Conservation (phyloP, 1,284 basidiomycete genomes). For the Marasmius fiardii region DNA sequence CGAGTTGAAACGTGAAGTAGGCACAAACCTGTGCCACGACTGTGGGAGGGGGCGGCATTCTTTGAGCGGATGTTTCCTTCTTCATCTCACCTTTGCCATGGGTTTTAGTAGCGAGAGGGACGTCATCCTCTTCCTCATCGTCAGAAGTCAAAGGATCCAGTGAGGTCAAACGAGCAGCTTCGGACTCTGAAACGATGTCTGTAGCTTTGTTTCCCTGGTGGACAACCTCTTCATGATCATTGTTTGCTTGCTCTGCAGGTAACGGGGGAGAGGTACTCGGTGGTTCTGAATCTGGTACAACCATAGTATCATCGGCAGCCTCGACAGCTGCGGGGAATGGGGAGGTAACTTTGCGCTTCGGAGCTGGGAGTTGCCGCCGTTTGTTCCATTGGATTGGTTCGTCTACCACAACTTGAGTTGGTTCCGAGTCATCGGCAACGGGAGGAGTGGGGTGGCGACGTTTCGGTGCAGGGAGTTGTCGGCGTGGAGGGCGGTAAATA, state of each 20-base stretch:
- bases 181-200: slow-evolving; percentile 27
- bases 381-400: background rate
- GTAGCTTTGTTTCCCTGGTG: slow-evolving; percentile 17
- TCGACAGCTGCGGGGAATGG: background rate
- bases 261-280: slow-evolving; percentile 13
- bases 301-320: slow-evolving; percentile 26
- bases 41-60: slow-evolving; percentile 4
- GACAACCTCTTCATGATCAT: background rate
- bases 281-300: slow-evolving; percentile 60
- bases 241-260: slow-evolving; percentile 4
- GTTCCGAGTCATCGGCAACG: background rate
- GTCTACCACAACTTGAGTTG: background rate
- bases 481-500: background rate
- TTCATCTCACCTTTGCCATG: slow-evolving; percentile 1
- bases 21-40: background rate
- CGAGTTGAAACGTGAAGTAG: background rate
- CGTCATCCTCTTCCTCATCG: slow-evolving; percentile 37
- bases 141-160: slow-evolving; percentile 20
- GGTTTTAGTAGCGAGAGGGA: slow-evolving; percentile 35
- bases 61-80: background rate
- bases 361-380: background rate
- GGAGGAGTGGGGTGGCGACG: background rate
- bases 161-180: background rate
- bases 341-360: background rate
- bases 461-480: background rate